Conservation (phyloP, 805 yeast species). For the Saccharomycopsis lassenensis region DNA sequence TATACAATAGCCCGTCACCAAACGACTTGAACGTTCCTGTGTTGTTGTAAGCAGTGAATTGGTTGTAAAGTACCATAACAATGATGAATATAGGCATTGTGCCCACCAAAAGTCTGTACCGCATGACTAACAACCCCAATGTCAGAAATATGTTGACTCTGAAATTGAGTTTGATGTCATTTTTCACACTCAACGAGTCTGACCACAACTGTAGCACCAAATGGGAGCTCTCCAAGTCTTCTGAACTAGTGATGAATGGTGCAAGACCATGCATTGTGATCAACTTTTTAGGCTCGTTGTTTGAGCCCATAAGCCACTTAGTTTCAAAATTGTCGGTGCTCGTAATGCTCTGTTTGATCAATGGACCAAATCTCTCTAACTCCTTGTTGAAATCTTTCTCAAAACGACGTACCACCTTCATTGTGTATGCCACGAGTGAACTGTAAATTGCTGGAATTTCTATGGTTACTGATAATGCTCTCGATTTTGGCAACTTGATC, state of each 20-base stretch:
- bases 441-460: conserved; percentile 49
- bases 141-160: conserved; percentile 47
- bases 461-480: conserved; percentile 37
- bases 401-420: conserved; percentile 21
- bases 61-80: conserved; percentile 40
- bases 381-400: conserved; percentile 15
- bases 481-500: conserved; percentile 31
- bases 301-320: conserved; percentile 61
- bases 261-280: conserved; percentile 52
- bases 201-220: conserved; percentile 40
- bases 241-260: conserved; percentile 50
- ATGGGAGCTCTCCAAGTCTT: conserved; percentile 16
- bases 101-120: conserved; percentile 68
- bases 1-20: conserved; percentile 32
- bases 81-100: conserved; percentile 58
- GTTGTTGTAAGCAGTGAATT: conserved; percentile 35
- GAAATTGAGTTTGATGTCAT: conserved; percentile 19
- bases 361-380: conserved; percentile 25
- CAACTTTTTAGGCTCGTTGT: conserved; percentile 28
- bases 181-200: conserved; percentile 13
- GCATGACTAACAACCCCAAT: conserved; percentile 55
- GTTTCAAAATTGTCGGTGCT: conserved; percentile 67
- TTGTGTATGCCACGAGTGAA: conserved; percentile 44
- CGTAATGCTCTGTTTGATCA: conserved; percentile 54
- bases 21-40: conserved; percentile 32